Base-by-base conservation (phyloP, 2,329 filamentous ascomycete genomes). In the Seiridium unicorne region DNA sequence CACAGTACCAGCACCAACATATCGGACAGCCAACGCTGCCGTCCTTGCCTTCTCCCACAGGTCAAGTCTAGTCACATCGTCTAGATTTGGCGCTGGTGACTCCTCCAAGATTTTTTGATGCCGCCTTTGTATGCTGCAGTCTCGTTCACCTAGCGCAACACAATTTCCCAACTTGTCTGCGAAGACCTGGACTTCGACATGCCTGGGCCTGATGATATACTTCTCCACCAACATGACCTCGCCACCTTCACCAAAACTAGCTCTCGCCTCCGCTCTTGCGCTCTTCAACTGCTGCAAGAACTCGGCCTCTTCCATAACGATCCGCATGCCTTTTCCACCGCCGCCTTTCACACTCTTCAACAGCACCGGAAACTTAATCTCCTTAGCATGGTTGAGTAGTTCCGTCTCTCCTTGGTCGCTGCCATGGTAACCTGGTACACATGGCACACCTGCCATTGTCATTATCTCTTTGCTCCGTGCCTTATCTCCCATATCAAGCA, bases 341-440 rank as follows among this genome's bases (percentile, higher is more conserved):
- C 92, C 91, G 5, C 90, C 90, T 61, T 86, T 86, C 10, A 92
- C 90, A 63, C 90, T 92, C 80, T 97, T 96, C 56, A 92, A 80
- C 69, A 93, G 82, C 5, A 93, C 89, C 10, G 88, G 88, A 65
- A 88, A 90, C 35, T 80, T 80, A 65, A 90, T 80, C 64, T 90
- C 86, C 67, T 84, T 85, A 6, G 95, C 94, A 72, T 94, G 87
- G 8, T 80, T 77, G 59, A 92, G 72, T 34, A 89, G 73, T 65
- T 85, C 75, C 59, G 78, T 74, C 51, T 84, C 81, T 54, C 89
- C 86, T 77, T 99, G 95, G 57, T 97, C 91, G 1, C 82, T 70
- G 18, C 95, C 95, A 73, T 98, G 95, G 70, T 99, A 99, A 0
- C 95, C 95, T 0, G 95, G 95, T 54, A 99, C 95, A 70, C 95